Evolutionary conservation across 805 yeast species (phyloP), one percentile per base, ranked within the genome.

Genomic region (Yamadazyma kitorensis): DNA sequence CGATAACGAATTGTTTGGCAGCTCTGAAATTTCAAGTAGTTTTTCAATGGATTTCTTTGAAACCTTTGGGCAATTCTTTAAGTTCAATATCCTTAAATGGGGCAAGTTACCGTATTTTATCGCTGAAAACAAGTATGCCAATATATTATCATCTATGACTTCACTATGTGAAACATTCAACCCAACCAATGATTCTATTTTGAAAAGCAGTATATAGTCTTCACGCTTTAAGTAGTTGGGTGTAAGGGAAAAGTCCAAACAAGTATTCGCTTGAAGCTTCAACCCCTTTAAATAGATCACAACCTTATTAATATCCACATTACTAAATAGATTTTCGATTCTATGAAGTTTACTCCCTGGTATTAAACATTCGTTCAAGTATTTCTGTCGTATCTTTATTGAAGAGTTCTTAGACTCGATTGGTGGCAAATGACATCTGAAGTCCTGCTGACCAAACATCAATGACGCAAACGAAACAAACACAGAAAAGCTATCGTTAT

Each of bases 251-350:
- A 60, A 35, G 36, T 64, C 68, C 11, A 62, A 42, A 21, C 60
- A 31, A 3, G 56, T 40, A 39, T 38, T 43, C 23, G 47, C 57
- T 16, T 7, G 28, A 39, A 39, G 41, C 11, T 34, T 22, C n/a
- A 55, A 31, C 9, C 36, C 34, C 24, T 42, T 44, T 13, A 61
- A 31, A 24, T 47, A 46, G 6, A 31, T 11, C 2, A 41, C 43
- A 4, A 65, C 29, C 12, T 56, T 59, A 13, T 25, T 16, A 4
- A 63, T 25, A 14, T 44, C 37, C 8, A 59, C 44, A 37, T 65
- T 64, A 15, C 49, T 40, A 36, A 59, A 64, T 5, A 67, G 24
- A 29, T 55, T 63, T 27, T 66, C 72, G 17, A 67, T 31, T 24
- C 72, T 41, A 48, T 66, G 68, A 16, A 28, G 37, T 14, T 15